A percentile compares a stretch with the other conserved stretches of the same genome.
Conservation (phyloP, 2,329 filamentous ascomycete genomes). For the Aspergillus niger region DNA sequence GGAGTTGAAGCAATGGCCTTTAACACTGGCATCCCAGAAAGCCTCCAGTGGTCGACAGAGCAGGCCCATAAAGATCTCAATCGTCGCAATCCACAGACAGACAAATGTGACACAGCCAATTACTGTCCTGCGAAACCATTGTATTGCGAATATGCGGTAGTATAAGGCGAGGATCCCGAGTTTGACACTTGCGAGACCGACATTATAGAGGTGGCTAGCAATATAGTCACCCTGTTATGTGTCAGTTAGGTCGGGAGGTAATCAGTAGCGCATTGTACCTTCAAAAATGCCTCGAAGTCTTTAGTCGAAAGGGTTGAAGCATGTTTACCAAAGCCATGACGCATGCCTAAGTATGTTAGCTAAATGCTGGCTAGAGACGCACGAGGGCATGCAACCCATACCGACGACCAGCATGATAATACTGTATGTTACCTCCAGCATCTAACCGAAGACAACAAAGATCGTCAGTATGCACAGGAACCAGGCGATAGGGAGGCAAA, state of each 20-base stretch:
- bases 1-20: slow-evolving; percentile 10
- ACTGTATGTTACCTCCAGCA: slow-evolving; percentile 7
- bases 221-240: slow-evolving; percentile 4
- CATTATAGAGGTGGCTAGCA: slow-evolving; percentile 11
- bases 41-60: slow-evolving; percentile 9
- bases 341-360: background rate
- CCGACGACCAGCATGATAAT: slow-evolving; percentile 1
- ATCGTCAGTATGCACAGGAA: background rate
- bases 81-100: slow-evolving; percentile 7
- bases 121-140: slow-evolving; percentile 9
- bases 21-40: slow-evolving; percentile 7
- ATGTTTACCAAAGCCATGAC: slow-evolving; percentile 10
- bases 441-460: background rate
- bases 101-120: slow-evolving; percentile 5
- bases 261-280: background rate
- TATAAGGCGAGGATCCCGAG: slow-evolving; percentile 11
- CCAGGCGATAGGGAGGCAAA: background rate
- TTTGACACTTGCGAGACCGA: slow-evolving; percentile 7
- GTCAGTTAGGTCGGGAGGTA: background rate
- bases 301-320: background rate
- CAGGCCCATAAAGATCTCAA: slow-evolving; percentile 9
- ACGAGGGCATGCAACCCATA: background rate
- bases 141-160: slow-evolving; percentile 9
- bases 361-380: background rate
- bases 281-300: slow-evolving; percentile 7